Evolutionary conservation across 1,139 yeast genomes (phyloP).

Genomic region (Komagataea norvegica): DNA sequence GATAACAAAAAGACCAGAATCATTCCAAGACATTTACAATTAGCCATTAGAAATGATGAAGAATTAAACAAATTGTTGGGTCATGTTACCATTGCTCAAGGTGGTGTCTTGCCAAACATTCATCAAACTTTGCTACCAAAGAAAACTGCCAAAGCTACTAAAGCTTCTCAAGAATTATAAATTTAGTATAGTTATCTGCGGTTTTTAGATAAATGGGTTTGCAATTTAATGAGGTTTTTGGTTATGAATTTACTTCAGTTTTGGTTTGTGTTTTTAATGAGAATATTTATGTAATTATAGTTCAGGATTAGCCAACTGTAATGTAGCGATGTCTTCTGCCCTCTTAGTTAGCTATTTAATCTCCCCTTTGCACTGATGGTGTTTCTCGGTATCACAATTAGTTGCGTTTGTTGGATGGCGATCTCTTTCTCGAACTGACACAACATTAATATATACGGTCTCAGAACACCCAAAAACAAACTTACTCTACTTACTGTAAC

Average conservation of each 20-base stretch:
- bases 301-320: too few relatives aligned
- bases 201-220: slow-evolving; percentile 4
- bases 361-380: too few relatives aligned
- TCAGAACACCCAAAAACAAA: too few relatives aligned
- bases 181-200: neutral
- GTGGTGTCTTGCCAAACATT: slow-evolving; percentile 97
- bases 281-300: slow-evolving; percentile 1
- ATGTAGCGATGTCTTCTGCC: too few relatives aligned
- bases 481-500: too few relatives aligned
- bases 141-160: slow-evolving; percentile 71
- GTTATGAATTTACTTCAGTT: slow-evolving; percentile 8
- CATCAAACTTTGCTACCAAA: slow-evolving; percentile 94
- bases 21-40: slow-evolving; percentile 96
- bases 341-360: too few relatives aligned
- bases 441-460: too few relatives aligned
- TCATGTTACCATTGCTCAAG: slow-evolving; percentile 92
- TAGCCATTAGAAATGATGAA: slow-evolving; percentile 96
- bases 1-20: slow-evolving; percentile 98
- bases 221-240: slow-evolving; percentile 5
- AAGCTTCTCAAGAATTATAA: slow-evolving; percentile 85
- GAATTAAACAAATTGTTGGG: slow-evolving; percentile 91
- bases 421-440: too few relatives aligned
- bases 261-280: slow-evolving; percentile 9
- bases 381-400: too few relatives aligned
- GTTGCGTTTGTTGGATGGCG: too few relatives aligned